Evolutionary conservation across 495 filamentous ascomycete genomes (phyloP), one percentile per base, ranked within the genome.

Genomic region (Daldinia concentrica): DNA sequence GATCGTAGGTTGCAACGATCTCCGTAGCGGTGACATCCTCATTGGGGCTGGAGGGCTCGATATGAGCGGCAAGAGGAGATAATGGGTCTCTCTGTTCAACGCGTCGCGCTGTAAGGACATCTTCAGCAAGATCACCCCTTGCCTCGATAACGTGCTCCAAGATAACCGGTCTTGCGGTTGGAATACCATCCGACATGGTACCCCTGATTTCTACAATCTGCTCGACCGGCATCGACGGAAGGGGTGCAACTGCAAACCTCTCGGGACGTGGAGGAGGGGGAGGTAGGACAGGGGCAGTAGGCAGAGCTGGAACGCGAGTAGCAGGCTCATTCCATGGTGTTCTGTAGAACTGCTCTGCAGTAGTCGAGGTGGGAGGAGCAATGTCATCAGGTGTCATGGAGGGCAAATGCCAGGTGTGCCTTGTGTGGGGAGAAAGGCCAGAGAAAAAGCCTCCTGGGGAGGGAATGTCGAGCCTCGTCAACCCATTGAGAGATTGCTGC

Each of bases 401-500:
- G n/a, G 84, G 80, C 34, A 83, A 59, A 74, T 86, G 81, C 94
- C 94, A 98, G 4, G 93, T 95, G 74, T 91, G 88, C 58, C 93
- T 86, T 32, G 89, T 88, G 55, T 88, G 85, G 1, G 87, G 83
- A 15, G 86, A 90, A 17, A 98, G 85, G 0, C 91, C 93, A 19
- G 92, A 90, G 78, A 98, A 98, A 83, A 98, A 97, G 0, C 92
- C 92, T 27, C 93, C 92, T 0, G 94, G 94, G 1, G 94, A 97
- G 3, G 94, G 94, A 55, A 98, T 93, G 58, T 93, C 89, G 62
- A 97, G 82, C 78, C 85, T 83, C 66, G 89, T 90, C 62, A 94
- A 84, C 60, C 87, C 82, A 43, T 79, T 79, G 27, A 82, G 80
- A 51, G 81, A 86, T 52, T 83, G 81, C 55, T 81, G 81, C n/a